Evolutionary conservation across 2,329 filamentous ascomycete genomes (phyloP), one percentile per base, ranked within the genome.

Genomic region (Fusarium bactridioides): DNA sequence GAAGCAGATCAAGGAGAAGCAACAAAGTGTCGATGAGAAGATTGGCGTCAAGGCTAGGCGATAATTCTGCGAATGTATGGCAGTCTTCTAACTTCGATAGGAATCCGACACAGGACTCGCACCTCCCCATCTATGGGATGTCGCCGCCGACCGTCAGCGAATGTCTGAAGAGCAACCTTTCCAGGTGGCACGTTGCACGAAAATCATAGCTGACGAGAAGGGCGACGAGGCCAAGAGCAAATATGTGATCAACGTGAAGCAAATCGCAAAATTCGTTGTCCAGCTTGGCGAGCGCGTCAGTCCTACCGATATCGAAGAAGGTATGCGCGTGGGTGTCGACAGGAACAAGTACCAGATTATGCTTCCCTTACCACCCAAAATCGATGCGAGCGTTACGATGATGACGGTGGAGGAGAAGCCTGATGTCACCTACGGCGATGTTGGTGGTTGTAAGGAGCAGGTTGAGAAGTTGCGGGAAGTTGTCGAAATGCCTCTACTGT

Each of bases 381-480:
- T 99, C 85, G 96, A 99, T 80, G 95, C 96, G 60, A 97, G 94
- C 77, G 96, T 99, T 75, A 99, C 96, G 43, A 99, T 99, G 96
- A 99, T 99, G 96, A 98, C 96, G 56, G 96, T 99, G 73, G 96
- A 99, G 86, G 96, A 99, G 86, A 99, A 99, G 87, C 96, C 96
- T 21, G 96, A 99, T 82, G 96, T 99, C 70, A 99, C 96, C 71
- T 99, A 99, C 78, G 96, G 96, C 77, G 96, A 99, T 86, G 95
- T 99, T 44, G 96, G 96, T 84, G 96, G 96, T 63, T 98, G 95
- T 89, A 99, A 99, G 85, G 96, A 99, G 84, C 96, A 99, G 84
- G 97, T 99, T 44, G 96, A 99, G 87, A 99, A 99, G 88, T 89
- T 99, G 76, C 90, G 96, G 82, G 96, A 99, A 84, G 96, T 99